These are phyloP conservation scores for Phytophthora cryptogea DNA, from an alignment of 352 stramenopile species.

Conservation along the genomic window DNA sequence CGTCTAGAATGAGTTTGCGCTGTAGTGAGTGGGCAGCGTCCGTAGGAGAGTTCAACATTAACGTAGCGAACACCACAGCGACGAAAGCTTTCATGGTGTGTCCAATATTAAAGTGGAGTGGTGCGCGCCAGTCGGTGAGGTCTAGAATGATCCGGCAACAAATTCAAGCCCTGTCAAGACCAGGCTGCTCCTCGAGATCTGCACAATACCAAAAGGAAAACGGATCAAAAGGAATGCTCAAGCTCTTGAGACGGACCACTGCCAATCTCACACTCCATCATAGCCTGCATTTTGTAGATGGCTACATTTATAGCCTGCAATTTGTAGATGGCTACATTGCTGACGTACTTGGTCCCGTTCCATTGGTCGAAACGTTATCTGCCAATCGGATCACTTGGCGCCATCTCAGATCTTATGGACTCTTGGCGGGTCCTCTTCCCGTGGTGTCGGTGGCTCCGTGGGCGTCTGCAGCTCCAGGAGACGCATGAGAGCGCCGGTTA, in stretches of 20 bases:
- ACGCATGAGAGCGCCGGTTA: slow-evolving; percentile 4
- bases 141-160: too few relatives aligned
- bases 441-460: slow-evolving; percentile 38
- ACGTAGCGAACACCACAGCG: neutral
- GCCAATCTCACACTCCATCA: too few relatives aligned
- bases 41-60: neutral
- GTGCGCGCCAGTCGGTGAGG: too few relatives aligned
- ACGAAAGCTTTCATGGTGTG: slow-evolving; percentile 1
- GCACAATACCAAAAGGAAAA: too few relatives aligned
- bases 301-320: too few relatives aligned
- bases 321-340: neutral
- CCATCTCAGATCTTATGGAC: slow-evolving; percentile 25
- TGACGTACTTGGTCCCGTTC: slow-evolving; percentile 2
- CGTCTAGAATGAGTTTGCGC: slow-evolving; percentile 13
- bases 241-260: neutral
- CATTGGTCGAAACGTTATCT: slow-evolving; percentile 1
- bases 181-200: too few relatives aligned
- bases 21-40: slow-evolving; percentile 1
- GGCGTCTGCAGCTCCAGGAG: slow-evolving; percentile 32
- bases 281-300: too few relatives aligned
- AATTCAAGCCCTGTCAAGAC: too few relatives aligned
- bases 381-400: slow-evolving; percentile 14
- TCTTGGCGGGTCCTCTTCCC: slow-evolving; percentile 29
- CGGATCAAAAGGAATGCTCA: neutral
- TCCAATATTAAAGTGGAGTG: neutral